These are phyloP conservation scores for Hypoxylon fragiforme DNA, from an alignment of 495 filamentous ascomycete species.

Conservation along the genomic window DNA sequence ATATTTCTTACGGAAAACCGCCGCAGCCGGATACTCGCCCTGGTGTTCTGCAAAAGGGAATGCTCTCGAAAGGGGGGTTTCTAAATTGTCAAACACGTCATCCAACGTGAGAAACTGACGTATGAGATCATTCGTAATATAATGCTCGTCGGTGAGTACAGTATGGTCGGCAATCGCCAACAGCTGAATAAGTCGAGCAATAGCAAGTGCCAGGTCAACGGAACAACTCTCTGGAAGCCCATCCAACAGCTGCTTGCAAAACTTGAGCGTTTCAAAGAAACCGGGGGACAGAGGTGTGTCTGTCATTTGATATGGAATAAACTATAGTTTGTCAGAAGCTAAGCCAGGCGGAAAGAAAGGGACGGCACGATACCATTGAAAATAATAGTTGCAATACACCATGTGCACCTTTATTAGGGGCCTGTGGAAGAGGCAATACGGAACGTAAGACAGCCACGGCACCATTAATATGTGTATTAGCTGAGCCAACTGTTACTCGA, in stretches of 20 bases:
- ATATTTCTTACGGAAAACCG: conserved; percentile 60
- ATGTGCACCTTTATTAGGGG: conserved; percentile 37
- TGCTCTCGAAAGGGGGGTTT: conserved; percentile 33
- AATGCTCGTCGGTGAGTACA: conserved; percentile 38
- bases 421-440: conserved; percentile 34
- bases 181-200: conserved; percentile 42
- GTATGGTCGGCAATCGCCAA: conserved; percentile 33
- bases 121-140: conserved; percentile 35
- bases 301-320: conserved; percentile 40
- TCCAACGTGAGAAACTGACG: conserved; percentile 41
- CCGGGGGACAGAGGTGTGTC: conserved; percentile 38
- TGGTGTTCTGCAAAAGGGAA: conserved; percentile 37
- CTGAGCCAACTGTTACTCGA: conserved; percentile 36
- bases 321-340: conserved; percentile 30
- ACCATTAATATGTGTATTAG: conserved; percentile 51
- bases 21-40: conserved; percentile 40
- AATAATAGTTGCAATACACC: conserved; percentile 48
- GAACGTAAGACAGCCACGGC: conserved; percentile 46
- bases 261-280: conserved; percentile 43
- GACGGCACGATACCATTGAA: conserved; percentile 40
- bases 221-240: conserved; percentile 30
- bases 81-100: conserved; percentile 39
- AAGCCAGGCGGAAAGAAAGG: background rate
- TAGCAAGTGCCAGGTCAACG: conserved; percentile 38
- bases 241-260: conserved; percentile 33